Percentiles rank a stretch among this genome's conserved stretches.
Evolutionary conservation across 306 rosid genomes (phyloP).

Genomic region (Glycine tomentella): DNA sequence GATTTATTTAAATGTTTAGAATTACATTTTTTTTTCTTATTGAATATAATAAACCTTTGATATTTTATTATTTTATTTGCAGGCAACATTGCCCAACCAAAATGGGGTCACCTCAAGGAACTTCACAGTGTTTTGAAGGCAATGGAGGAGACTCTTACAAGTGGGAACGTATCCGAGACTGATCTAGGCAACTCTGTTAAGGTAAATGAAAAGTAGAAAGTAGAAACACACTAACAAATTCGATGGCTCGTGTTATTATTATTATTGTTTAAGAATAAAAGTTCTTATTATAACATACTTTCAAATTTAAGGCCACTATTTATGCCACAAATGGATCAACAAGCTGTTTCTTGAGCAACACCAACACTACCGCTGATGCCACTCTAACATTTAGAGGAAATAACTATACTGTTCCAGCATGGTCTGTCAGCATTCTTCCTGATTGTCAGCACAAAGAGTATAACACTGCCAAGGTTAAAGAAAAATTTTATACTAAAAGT

Average conservation of each 20-base stretch:
- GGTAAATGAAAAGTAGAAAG: constrained; percentile 33
- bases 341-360: constrained; percentile 61
- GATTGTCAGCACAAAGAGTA: constrained; percentile 57
- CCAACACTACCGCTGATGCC: constrained; percentile 51
- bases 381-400: constrained; percentile 52
- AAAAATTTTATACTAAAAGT: neutral
- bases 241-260: neutral
- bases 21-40: no score
- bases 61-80: neutral
- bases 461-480: constrained; percentile 62
- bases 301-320: constrained; percentile 52
- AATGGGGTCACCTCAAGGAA: constrained; percentile 67
- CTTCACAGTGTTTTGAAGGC: constrained; percentile 58
- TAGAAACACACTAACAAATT: no score
- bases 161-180: constrained; percentile 48
- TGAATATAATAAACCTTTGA: neutral
- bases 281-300: neutral
- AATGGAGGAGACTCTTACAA: constrained; percentile 54
- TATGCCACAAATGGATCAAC: constrained; percentile 50
- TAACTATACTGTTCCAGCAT: constrained; percentile 55
- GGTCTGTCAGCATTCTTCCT: constrained; percentile 72
- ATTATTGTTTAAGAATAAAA: neutral
- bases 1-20: neutral
- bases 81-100: constrained; percentile 63
- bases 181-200: constrained; percentile 56